Evolutionary conservation across 768 basidiomycete species (phyloP).

Genomic region (Pseudohyphozyma bogoriensis): DNA sequence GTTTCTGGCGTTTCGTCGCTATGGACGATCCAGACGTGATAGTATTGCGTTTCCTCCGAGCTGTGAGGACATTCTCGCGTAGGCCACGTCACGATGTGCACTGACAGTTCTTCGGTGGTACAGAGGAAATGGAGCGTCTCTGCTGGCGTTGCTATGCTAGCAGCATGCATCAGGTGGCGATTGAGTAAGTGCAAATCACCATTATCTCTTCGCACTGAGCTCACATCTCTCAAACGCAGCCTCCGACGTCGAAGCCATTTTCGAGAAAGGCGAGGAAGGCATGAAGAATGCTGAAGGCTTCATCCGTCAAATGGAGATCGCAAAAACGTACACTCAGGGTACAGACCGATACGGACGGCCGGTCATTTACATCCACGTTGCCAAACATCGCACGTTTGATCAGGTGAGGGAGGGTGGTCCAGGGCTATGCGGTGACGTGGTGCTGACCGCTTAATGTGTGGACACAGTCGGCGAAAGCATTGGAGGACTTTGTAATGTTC

Average conservation of each 20-base stretch:
- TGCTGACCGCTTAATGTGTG: too few relatives aligned
- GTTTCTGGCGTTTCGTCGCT: slow-evolving; percentile 26
- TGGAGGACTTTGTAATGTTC: slow-evolving; percentile 26
- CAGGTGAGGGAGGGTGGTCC: too few relatives aligned
- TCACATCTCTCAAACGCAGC: background rate
- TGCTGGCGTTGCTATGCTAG: slow-evolving; percentile 29
- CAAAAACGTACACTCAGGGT: slow-evolving; percentile 29
- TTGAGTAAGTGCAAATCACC: slow-evolving; percentile 6
- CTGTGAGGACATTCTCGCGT: too few relatives aligned
- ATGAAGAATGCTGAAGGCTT: slow-evolving; percentile 26
- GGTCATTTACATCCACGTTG: slow-evolving; percentile 26
- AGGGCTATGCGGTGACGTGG: too few relatives aligned
- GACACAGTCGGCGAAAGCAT: slow-evolving; percentile 20
- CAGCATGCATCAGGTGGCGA: slow-evolving; percentile 30
- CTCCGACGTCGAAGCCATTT: slow-evolving; percentile 29
- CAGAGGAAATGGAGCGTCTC: slow-evolving; percentile 30
- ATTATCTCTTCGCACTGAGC: background rate
- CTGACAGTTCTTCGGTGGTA: too few relatives aligned
- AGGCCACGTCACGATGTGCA: too few relatives aligned
- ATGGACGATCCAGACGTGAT: slow-evolving; percentile 29
- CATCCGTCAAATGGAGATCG: slow-evolving; percentile 29
- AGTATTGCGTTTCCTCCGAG: slow-evolving; percentile 28
- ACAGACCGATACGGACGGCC: slow-evolving; percentile 28
- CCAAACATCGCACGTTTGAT: slow-evolving; percentile 19
- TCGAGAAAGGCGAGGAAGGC: slow-evolving; percentile 29